Conservation (phyloP, 2,329 filamentous ascomycete species). For the Aspergillus eucalypticola region DNA sequence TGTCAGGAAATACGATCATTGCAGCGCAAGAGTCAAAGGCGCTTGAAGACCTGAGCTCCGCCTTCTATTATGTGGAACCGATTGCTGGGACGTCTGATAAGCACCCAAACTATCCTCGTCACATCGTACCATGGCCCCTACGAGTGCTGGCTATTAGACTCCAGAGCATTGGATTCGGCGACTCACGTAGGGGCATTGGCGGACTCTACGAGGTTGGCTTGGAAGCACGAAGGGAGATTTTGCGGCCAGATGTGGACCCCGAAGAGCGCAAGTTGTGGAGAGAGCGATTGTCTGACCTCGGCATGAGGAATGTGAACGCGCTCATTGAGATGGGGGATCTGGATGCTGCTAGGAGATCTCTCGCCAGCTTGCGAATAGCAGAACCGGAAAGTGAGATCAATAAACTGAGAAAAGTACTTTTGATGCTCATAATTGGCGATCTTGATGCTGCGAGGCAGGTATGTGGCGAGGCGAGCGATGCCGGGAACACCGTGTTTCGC, state of each 20-base stretch:
- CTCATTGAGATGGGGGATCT: conserved; percentile 74
- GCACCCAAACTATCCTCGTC: conserved; percentile 64
- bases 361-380: conserved; percentile 57
- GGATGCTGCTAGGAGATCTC: conserved; percentile 72
- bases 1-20: conserved; percentile 71
- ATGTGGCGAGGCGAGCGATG: conserved; percentile 43
- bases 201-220: conserved; percentile 84
- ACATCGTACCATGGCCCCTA: conserved; percentile 84
- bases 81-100: conserved; percentile 41
- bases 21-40: conserved; percentile 66
- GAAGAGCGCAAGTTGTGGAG: conserved; percentile 69
- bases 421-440: conserved; percentile 80
- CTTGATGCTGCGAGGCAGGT: conserved; percentile 64
- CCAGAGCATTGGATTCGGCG: conserved; percentile 81
- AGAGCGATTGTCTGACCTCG: conserved; percentile 70
- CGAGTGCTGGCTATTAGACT: conserved; percentile 80
- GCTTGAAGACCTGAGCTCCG: conserved; percentile 62
- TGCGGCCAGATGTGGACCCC: conserved; percentile 52
- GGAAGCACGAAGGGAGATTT: conserved; percentile 68
- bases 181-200: conserved; percentile 81
- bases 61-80: conserved; percentile 51
- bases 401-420: conserved; percentile 56
- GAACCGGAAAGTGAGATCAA: conserved; percentile 32
- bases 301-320: conserved; percentile 60
- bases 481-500: conserved; percentile 43